Evolutionary conservation across 495 filamentous ascomycete species (phyloP), one percentile per base, ranked within the genome.

Genomic region (Elaphomyces granulatus): DNA sequence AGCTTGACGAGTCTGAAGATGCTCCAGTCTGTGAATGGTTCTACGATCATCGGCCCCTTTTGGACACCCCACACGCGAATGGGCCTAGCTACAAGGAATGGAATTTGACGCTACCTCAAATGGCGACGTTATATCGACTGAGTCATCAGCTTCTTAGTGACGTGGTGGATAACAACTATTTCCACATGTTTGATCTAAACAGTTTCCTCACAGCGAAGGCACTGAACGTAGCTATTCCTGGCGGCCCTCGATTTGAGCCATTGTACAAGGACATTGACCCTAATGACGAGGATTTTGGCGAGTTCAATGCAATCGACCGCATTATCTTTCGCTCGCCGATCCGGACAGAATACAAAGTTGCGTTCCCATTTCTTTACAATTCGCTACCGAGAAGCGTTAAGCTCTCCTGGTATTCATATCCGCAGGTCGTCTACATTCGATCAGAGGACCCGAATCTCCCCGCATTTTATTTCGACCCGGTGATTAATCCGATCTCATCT

Each of bases 221-320:
- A 1, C 63, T 99, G 36, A 99, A 99, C 48, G 87, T 96, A 37
- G 88, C 92, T 7, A 83, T 99, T 30, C 92, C 92, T 10, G 92
- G 92, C 55, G 92, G 92, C 26, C 92, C 92, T 46, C 78, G 90
- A 31, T 99, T 99, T 41, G 92, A 99, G 63, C 92, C 92, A 12
- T 61, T 99, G 8, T 99, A 96, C 68, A 99, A 99, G 61, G 92
- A 99, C 47, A 85, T 99, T 36, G 88, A 99, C 54, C 92, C 92
- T 20, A 96, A 99, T 51, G 87, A 96, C 51, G 92, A 99, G 59
- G 92, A 99, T 54, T 99, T 99, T 60, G 90, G 92, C 54, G 92
- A 99, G 59, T 99, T 99, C 74, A 99, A 99, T 51, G 92, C 88
- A 34, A 99, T 99, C 53, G 88, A 96, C 55, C 84, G 92, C 44